Base-by-base conservation (phyloP, 208 protist species). In the Acanthamoeba sp. region DNA sequence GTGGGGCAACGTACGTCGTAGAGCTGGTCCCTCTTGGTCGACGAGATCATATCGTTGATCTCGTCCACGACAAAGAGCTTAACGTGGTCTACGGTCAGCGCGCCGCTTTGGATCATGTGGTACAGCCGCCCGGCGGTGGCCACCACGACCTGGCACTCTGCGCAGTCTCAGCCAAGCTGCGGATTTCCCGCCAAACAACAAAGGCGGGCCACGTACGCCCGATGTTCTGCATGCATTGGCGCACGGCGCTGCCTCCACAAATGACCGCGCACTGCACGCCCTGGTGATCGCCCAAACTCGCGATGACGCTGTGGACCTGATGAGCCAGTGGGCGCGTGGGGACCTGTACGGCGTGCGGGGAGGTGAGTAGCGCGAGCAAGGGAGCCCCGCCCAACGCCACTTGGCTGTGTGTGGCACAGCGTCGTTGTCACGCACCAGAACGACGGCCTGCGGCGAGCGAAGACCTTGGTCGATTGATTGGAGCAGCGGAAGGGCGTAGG, bases 121-220 rank as follows among this genome's bases (percentile, higher is more conserved):
- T 97, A 97, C 50, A 99, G 98, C 97, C 99, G 98, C 29, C 99
- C 99, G 84, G 99, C 99, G 24, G 99, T 99, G 85, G 99, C 99
- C 55, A 98, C 98, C 20, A 99, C 99, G 80, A 99, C 96, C 0
- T 96, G 96, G 22, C 64, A 73, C 22, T 18, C 64, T 73, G 34
- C 29, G 18, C 62, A 69, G 20, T 50, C 45, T 50, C 45, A 4
- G 4, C 45, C 45, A 16, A 4, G 45, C 45, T 50, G 22, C 55
- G 20, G 14, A n/a, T 6, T 12, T 20, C 45, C 10, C 45, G 45
- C 45, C 45, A 50, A 9, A 50, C 45, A 16, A n/a, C n/a, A n/a
- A 9, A 50, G 14, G 18, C 45, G 0, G 2, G n/a, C 7, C 27
- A 22, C 76, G 76, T 36, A 85, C 88, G 27, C 36, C 97, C 95